These are phyloP conservation scores for Trichoderma erinaceum DNA, from an alignment of 495 filamentous ascomycete species.

Conservation along the genomic window DNA sequence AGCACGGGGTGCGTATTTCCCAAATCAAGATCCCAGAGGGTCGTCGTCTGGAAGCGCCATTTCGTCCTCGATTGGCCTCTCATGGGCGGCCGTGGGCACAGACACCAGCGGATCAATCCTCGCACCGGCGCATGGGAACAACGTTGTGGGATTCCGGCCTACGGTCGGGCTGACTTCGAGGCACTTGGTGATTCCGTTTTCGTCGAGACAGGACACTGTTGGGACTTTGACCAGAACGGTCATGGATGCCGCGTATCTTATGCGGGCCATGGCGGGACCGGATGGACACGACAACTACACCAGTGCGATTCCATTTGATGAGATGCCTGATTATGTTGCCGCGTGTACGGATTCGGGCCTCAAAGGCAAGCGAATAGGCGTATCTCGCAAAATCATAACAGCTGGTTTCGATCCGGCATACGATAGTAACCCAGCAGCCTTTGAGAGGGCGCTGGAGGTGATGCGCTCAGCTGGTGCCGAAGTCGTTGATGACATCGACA, in stretches of 20 bases:
- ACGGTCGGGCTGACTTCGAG: conserved; percentile 61
- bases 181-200: conserved; percentile 56
- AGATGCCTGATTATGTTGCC: conserved; percentile 39
- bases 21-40: conserved; percentile 32
- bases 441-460: conserved; percentile 24
- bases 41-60: conserved; percentile 30
- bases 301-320: conserved; percentile 33
- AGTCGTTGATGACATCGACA: conserved; percentile 2
- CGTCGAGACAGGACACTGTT: conserved; percentile 57
- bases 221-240: conserved; percentile 61
- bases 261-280: conserved; percentile 54
- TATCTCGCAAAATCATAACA: conserved; percentile 37
- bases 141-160: conserved; percentile 55
- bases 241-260: conserved; percentile 59
- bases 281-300: conserved; percentile 47
- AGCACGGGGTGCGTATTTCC: conserved; percentile 37
- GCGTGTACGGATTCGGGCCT: conserved; percentile 48
- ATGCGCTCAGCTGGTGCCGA: conserved; percentile 33
- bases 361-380: conserved; percentile 60
- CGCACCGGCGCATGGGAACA: conserved; percentile 35
- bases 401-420: conserved; percentile 16
- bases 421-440: conserved; percentile 15
- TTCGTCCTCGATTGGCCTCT: conserved; percentile 24
- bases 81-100: conserved; percentile 25
- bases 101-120: conserved; percentile 39